phyloP scores from a whole-genome alignment of 140 eudicot species.

The Erigeron philadelphicus region DNA sequence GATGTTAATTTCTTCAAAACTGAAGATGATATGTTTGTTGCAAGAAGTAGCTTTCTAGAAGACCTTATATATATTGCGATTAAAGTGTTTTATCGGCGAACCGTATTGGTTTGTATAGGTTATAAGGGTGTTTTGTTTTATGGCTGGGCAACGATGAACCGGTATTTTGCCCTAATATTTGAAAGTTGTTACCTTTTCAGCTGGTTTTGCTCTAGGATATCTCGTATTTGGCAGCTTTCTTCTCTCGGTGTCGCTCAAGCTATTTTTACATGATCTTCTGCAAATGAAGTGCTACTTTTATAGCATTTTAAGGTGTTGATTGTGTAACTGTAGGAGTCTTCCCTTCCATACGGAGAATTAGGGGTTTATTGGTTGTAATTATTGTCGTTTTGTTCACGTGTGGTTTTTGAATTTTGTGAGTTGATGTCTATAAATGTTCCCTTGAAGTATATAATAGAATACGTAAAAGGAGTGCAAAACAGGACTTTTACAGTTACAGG shows the following conservation, averaged over 20 bases:
- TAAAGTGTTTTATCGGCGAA: background rate
- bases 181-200: conserved; percentile 28
- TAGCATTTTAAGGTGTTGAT: conserved; percentile 11
- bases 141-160: background rate
- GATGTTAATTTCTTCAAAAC: background rate
- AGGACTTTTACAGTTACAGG: background rate
- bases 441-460: background rate
- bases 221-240: conserved; percentile 6
- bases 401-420: background rate
- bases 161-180: conserved; percentile 17
- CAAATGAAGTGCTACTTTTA: conserved; percentile 10
- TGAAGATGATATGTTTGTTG: background rate
- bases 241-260: background rate
- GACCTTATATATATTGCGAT: background rate
- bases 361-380: background rate
- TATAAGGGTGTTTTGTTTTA: background rate
- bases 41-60: background rate
- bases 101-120: too few species aligned
- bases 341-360: conserved; percentile 10
- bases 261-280: conserved; percentile 4
- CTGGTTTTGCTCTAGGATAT: conserved; percentile 20
- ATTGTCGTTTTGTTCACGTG: conserved; percentile 2
- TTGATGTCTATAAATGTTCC: conserved; percentile 6
- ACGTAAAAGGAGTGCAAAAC: background rate
- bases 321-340: conserved; percentile 20